phyloP scores from a whole-genome alignment of 306 rosid genomes.

The Lathyrus sativus region DNA sequence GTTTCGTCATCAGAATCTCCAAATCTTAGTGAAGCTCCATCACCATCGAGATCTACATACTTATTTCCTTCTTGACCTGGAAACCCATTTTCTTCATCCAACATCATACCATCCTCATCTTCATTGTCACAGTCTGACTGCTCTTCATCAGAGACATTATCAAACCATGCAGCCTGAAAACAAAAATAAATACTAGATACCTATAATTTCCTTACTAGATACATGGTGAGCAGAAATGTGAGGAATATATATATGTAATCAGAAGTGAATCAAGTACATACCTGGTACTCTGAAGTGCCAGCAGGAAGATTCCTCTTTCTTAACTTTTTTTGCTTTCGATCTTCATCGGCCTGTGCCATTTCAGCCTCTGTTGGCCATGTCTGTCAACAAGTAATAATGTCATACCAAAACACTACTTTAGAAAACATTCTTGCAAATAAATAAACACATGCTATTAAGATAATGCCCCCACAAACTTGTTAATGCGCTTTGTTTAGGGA shows the following conservation, averaged over 20 bases:
- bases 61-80: constrained; percentile 47
- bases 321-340: constrained; percentile 55
- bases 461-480: neutral
- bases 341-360: constrained; percentile 64
- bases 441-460: constrained; percentile 3
- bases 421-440: neutral
- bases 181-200: constrained; percentile 17
- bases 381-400: constrained; percentile 44
- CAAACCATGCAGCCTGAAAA: constrained; percentile 89
- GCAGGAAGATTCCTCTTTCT: constrained; percentile 66
- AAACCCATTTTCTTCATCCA: constrained; percentile 58
- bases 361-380: constrained; percentile 99
- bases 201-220: constrained; percentile 14
- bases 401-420: constrained; percentile 12
- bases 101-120: constrained; percentile 67
- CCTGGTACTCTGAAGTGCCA: constrained; percentile 99
- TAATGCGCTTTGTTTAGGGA: neutral
- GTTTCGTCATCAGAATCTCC: constrained; percentile 80
- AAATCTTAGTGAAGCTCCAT: constrained; percentile 59
- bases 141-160: constrained; percentile 67
- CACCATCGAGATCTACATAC: constrained; percentile 60
- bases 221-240: constrained; percentile 9
- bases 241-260: neutral
- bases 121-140: constrained; percentile 54
- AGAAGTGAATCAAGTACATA: constrained; percentile 31